Evolutionary conservation across 208 protist genomes (phyloP).

Genomic region (Trypanosoma congolense): DNA sequence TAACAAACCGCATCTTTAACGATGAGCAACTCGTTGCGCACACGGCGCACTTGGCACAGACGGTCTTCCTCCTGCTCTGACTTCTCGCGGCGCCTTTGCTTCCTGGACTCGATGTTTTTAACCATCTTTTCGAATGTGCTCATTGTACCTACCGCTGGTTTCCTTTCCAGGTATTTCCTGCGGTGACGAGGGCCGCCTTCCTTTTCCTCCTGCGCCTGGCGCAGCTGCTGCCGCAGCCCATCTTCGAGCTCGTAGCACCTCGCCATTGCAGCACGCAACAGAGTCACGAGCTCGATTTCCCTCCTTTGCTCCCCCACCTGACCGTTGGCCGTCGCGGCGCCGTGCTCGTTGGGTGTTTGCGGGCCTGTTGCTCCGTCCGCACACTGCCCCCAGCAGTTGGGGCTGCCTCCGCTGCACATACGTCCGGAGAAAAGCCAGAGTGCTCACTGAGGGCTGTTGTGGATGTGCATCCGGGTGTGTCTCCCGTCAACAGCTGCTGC

Average conservation of each 20-base stretch:
- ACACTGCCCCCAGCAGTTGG: too few relatives aligned
- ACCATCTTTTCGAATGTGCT: conserved; percentile 9
- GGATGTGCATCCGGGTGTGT: too few relatives aligned
- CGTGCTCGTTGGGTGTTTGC: too few relatives aligned
- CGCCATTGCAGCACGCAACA: conserved; percentile 18
- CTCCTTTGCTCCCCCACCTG: too few relatives aligned
- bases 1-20: conserved; percentile 39
- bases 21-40: conserved; percentile 20
- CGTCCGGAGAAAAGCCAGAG: too few relatives aligned
- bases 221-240: background rate
- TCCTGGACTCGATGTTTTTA: conserved; percentile 10
- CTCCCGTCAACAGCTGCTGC: too few relatives aligned
- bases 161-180: background rate
- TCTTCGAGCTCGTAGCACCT: conserved; percentile 27
- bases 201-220: background rate
- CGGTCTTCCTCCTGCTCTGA: conserved; percentile 4
- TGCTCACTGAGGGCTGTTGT: too few relatives aligned
- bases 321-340: too few relatives aligned
- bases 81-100: conserved; percentile 6
- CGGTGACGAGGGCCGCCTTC: background rate
- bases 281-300: conserved; percentile 3
- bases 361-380: too few relatives aligned
- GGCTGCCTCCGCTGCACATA: too few relatives aligned
- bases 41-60: conserved; percentile 8
- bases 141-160: background rate